Base-by-base conservation (phyloP, 2,329 filamentous ascomycete genomes). In the Colletotrichum musae region DNA sequence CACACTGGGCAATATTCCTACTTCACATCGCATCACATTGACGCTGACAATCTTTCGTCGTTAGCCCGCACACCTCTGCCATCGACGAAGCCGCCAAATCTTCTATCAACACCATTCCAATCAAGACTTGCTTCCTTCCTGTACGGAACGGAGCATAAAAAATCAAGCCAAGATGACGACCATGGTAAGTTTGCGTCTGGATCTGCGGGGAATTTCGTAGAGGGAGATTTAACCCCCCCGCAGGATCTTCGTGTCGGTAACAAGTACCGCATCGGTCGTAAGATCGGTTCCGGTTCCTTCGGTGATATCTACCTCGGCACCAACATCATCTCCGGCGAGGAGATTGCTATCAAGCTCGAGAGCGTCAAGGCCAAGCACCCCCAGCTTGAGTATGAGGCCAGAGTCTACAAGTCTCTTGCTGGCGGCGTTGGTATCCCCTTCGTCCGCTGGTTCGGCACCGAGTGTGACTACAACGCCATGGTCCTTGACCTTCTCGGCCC, bases 401-500 rank as follows among this genome's bases (percentile, higher is more conserved):
- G 95, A 76, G 95, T 98, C 77, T 95, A 92, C 85, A 92, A 92
- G 83, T 92, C 89, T 26, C 93, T 99, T 60, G 96, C 96, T 65
- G 96, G 96, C 74, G 96, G 96, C 81, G 96, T 98, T 76, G 96
- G 96, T 70, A 99, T 99, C 74, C 96, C 96, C 56, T 98, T 98
- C 79, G 96, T 99, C 79, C 94, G 95, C 84, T 99, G 96, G 96
- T 99, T 98, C 83, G 96, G 96, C 75, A 98, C 95, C 70, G 96
- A 99, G 85, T 98, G 95, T 84, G 96, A 98, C 86, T 98, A 99
- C 91, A 98, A 99, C 84, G 96, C 96, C 81, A 98, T 99, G 96
- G 96, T 99, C 60, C 91, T 98, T 74, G 96, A 99, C 79, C 91
- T 99, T 28, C 93, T 99, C 68, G 96, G 96, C 47, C 96, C 96